These are phyloP conservation scores for Rhodotorula babjevae DNA, from an alignment of 768 basidiomycete genomes.

Conservation along the genomic window DNA sequence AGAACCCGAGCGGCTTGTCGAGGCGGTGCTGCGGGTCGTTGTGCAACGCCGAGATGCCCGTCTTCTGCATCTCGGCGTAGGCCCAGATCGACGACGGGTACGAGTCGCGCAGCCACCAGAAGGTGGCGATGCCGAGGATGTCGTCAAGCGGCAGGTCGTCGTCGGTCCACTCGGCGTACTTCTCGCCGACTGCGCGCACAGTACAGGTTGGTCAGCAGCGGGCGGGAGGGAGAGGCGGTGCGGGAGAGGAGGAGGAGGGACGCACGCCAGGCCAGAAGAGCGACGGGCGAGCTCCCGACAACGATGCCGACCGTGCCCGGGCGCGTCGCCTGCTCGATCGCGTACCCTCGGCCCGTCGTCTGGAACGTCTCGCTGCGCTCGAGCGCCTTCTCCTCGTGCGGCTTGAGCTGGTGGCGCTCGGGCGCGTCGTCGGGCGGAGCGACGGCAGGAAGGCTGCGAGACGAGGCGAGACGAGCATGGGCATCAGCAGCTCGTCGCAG, in stretches of 20 bases:
- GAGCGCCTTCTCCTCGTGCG: constrained; percentile 2
- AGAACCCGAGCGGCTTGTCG: constrained; percentile 36
- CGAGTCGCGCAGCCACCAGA: constrained; percentile 32
- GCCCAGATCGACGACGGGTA: constrained; percentile 32
- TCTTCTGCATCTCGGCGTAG: constrained; percentile 22
- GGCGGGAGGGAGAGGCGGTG: no score
- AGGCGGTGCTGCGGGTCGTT: constrained; percentile 14
- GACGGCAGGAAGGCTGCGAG: constrained; percentile 7
- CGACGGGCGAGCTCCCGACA: constrained; percentile 34
- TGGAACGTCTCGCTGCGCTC: constrained; percentile 18
- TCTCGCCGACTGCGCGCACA: constrained; percentile 34
- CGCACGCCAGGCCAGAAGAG: constrained; percentile 39
- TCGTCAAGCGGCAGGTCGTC: constrained; percentile 24
- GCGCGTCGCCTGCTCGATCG: constrained; percentile 17
- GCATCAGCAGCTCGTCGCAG: no score
- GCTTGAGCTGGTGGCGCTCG: constrained; percentile 1
- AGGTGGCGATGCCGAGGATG: constrained; percentile 24
- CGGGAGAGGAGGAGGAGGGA: neutral
- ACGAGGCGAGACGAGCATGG: neutral
- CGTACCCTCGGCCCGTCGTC: constrained; percentile 33
- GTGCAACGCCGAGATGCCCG: constrained; percentile 19
- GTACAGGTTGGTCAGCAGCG: neutral
- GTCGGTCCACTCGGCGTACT: constrained; percentile 42
- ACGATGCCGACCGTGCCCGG: constrained; percentile 12
- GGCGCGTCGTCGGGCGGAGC: neutral